phyloP scores from a whole-genome alignment of 129 eudicot species.

The sunflower (Helianthus annuus) region HanXRQr2.0-SUNRISE NC_035433.2:134765849-134766348 shows the following conservation, averaged over 20 bases:
- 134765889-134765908: background rate
- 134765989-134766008: slow-evolving; percentile 9
- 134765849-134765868: background rate
- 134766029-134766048: background rate
- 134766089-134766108: background rate
- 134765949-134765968: background rate
- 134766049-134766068: background rate
- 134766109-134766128: background rate
- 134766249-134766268: slow-evolving; percentile 1
- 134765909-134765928: background rate
- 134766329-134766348: background rate
- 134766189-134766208: slow-evolving; percentile 39
- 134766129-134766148: background rate
- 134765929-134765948: background rate
- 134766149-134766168: slow-evolving; percentile 22
- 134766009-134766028: slow-evolving; percentile 7
- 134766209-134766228: slow-evolving; percentile 33
- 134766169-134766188: slow-evolving; percentile 30
- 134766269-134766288: background rate
- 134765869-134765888: background rate
- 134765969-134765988: background rate
- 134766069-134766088: background rate
- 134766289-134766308: background rate
- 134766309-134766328: slow-evolving; percentile 4
- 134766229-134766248: background rate